phyloP scores from a whole-genome alignment of 805 yeast genomes.

The Cyberlindnera meyerae region DNA sequence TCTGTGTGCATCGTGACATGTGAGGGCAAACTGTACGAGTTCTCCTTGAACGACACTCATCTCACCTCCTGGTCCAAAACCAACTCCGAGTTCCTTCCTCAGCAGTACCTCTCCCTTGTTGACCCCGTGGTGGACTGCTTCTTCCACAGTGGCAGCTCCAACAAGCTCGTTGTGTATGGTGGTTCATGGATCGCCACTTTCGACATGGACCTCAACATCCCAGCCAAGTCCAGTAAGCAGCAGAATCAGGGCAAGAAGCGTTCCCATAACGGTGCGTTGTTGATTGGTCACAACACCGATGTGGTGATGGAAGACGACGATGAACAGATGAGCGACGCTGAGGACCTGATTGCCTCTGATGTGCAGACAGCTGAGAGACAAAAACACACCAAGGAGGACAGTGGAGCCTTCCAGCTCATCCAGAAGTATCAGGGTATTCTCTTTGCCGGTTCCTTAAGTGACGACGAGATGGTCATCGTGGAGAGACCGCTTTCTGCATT shows the following conservation, averaged over 20 bases:
- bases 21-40: conserved; percentile 73
- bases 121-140: conserved; percentile 76
- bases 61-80: conserved; percentile 75
- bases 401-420: conserved; percentile 63
- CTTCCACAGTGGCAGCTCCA: no score
- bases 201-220: conserved; percentile 56
- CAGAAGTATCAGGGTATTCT: conserved; percentile 71
- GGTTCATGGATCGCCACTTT: conserved; percentile 74
- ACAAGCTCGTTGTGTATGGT: conserved; percentile 82
- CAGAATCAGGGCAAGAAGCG: conserved; percentile 35
- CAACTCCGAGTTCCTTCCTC: conserved; percentile 73
- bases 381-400: conserved; percentile 23
- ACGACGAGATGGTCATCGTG: conserved; percentile 47
- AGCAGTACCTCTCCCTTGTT: conserved; percentile 46
- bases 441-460: conserved; percentile 37
- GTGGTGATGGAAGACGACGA: conserved; percentile 23
- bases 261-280: conserved; percentile 37
- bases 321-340: conserved; percentile 25
- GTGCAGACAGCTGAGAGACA: conserved; percentile 25
- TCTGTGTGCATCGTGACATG: conserved; percentile 63
- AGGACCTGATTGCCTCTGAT: conserved; percentile 24
- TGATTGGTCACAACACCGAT: conserved; percentile 35
- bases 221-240: conserved; percentile 31
- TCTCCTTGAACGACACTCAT: conserved; percentile 35
- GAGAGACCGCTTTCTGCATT: conserved; percentile 68